Base-by-base conservation (phyloP, 768 basidiomycete species). In the Suillus placidus region DNA sequence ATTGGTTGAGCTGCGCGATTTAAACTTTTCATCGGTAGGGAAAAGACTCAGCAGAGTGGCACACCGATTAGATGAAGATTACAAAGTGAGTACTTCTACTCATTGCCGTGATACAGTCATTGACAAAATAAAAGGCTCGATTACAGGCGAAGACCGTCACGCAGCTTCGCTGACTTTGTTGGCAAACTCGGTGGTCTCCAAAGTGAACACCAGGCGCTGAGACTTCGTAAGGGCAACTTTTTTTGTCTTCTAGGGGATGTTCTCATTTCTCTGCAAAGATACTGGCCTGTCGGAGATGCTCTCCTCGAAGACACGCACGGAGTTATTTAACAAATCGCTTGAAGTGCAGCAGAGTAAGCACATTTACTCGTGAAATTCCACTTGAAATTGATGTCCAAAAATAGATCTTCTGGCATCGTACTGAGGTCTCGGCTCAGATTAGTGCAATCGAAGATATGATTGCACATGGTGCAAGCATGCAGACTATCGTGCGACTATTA, bases 351-450 rank as follows among this genome's bases (percentile, higher is more conserved):
- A 99, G 77, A 99, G 95, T 95, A 72, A 73, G 86, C 35, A 45
- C 18, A 26, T 14, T 64, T 68, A 20, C 26, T 35, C 42, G 55
- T 58, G 37, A 47, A 56, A 32, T 69, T 49, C 30, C 61, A 67
- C 43, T 66, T 69, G 54, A 71, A 56, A 20, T 38, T 20, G 20
- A 54, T 60, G 26, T 35, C 32, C 38, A 30, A 40, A 49, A 52
- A 13, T 73, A 98, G 96, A 99, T 76, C 83, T 99, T n/a, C 85
- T 99, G 37, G 94, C 95, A 8, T 96, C 95, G 8, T 95, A 96
- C 72, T n/a, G 92, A 98, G 71, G 81, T 91, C 34, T 80, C 87
- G 14, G 82, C 83, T 5, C 97, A 99, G 75, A 83, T 97, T 51
- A 79, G 80, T n/a, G 88, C 89, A 0, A 93, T 99, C 63, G 97